Evolutionary conservation across 1,139 yeast genomes (phyloP).

Genomic region (Lodderomyces oxycetoniae): DNA sequence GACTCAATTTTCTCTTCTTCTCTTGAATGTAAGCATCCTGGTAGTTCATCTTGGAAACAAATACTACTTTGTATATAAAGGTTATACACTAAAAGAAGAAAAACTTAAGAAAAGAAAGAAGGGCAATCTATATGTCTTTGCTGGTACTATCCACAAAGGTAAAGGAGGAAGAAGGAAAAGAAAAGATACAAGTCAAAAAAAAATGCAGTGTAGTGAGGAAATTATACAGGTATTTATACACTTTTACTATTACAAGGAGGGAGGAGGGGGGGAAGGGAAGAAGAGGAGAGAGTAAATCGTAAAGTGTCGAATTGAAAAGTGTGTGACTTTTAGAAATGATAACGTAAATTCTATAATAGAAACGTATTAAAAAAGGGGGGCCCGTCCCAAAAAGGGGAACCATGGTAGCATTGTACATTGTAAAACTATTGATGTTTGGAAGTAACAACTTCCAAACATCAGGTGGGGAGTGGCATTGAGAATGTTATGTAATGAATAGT

Average conservation of each 20-base stretch:
- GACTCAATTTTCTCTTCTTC: constrained; percentile 12
- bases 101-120: constrained; percentile 1
- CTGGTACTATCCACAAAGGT: too few species aligned
- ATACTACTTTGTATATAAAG: background rate
- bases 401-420: too few species aligned
- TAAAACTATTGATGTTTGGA: too few species aligned
- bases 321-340: too few species aligned
- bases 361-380: too few species aligned
- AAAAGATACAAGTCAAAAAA: background rate
- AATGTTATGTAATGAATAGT: too few species aligned
- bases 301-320: too few species aligned
- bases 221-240: background rate
- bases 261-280: constrained; percentile 1
- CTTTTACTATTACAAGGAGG: background rate
- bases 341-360: too few species aligned
- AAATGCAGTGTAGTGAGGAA: background rate
- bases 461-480: too few species aligned
- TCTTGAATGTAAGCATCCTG: constrained; percentile 13
- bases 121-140: too few species aligned
- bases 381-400: too few species aligned
- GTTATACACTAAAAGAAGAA: background rate
- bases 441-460: too few species aligned
- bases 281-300: background rate
- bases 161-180: background rate
- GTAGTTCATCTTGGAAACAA: constrained; percentile 14